These are phyloP conservation scores for Musa troglodytarum DNA, from an alignment of 176 grass and related monocot genomes.

Conservation along the genomic window DNA sequence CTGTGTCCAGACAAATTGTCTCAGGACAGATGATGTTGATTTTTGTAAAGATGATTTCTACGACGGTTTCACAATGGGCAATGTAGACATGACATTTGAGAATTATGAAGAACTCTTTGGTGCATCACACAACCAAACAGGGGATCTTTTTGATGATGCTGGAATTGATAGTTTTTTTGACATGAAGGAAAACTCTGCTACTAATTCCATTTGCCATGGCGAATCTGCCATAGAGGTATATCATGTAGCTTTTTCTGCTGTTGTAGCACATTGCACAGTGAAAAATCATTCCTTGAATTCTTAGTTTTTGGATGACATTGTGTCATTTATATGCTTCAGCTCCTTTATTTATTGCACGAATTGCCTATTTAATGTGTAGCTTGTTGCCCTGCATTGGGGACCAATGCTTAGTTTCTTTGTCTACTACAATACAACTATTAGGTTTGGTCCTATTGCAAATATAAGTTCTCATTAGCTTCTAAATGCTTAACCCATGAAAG, in stretches of 20 bases:
- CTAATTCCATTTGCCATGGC: slow-evolving; percentile 29
- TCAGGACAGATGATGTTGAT: slow-evolving; percentile 36
- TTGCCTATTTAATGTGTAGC: background rate
- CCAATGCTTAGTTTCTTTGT: background rate
- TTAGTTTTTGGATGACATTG: background rate
- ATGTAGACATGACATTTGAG: slow-evolving; percentile 68
- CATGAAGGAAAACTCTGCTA: slow-evolving; percentile 43
- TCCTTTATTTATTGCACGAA: background rate
- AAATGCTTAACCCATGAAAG: background rate
- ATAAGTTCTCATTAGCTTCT: background rate
- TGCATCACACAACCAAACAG: slow-evolving; percentile 48
- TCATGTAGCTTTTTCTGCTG: background rate
- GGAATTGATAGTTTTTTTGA: slow-evolving; percentile 83
- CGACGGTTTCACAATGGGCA: slow-evolving; percentile 70
- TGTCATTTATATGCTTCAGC: background rate
- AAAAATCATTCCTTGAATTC: background rate
- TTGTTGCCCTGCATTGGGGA: background rate
- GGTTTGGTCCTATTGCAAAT: background rate
- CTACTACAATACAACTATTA: background rate
- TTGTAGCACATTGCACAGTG: background rate
- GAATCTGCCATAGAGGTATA: slow-evolving; percentile 53
- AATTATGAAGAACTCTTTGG: slow-evolving; percentile 98
- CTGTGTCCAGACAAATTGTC: slow-evolving; percentile 41
- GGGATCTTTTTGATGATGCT: slow-evolving; percentile 91
- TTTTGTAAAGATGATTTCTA: slow-evolving; percentile 68